Percentiles rank a stretch among this genome's conserved stretches.
These are phyloP conservation scores for Priceomyces fermenticarens DNA, from an alignment of 805 yeast species.

Conservation along the genomic window DNA sequence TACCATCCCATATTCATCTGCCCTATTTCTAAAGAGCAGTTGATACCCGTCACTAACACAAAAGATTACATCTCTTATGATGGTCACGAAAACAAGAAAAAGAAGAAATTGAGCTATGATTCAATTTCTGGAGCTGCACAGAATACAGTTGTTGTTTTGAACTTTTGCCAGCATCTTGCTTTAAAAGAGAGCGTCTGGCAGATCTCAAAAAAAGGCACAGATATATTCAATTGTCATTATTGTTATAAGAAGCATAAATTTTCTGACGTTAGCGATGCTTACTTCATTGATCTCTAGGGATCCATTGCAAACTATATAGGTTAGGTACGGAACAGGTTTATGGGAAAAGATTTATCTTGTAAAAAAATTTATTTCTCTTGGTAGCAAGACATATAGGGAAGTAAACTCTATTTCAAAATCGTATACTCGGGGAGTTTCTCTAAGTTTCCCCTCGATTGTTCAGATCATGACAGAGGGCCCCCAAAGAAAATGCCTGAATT, in stretches of 20 bases:
- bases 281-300: conserved; percentile 31
- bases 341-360: no score
- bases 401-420: no score
- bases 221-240: conserved; percentile 42
- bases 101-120: conserved; percentile 4
- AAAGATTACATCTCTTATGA: conserved; percentile 7
- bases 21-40: conserved; percentile 43
- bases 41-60: conserved; percentile 28
- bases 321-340: background rate
- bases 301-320: background rate
- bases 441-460: no score
- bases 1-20: conserved; percentile 46
- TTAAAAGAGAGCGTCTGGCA: conserved; percentile 41
- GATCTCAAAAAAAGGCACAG: conserved; percentile 35
- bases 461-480: no score
- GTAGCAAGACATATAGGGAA: no score
- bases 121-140: conserved; percentile 8
- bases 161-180: conserved; percentile 41
- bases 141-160: conserved; percentile 42
- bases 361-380: no score
- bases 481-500: no score
- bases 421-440: no score
- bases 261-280: conserved; percentile 38
- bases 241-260: conserved; percentile 43
- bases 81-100: conserved; percentile 16